Conservation (phyloP, 805 yeast genomes). For the Dipodascus geniculatus region DNA sequence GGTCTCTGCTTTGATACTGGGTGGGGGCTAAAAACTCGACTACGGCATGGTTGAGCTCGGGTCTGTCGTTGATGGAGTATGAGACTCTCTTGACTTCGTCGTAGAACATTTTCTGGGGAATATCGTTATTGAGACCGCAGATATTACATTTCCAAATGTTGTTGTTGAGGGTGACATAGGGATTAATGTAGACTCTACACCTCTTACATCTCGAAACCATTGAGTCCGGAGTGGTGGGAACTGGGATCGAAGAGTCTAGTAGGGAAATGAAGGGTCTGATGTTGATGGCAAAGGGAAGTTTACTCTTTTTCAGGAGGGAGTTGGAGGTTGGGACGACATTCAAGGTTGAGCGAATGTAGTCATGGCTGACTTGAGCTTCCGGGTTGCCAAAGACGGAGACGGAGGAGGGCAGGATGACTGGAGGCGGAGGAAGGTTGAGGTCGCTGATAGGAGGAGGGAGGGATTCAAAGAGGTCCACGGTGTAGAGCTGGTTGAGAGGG, state of each 20-base stretch:
- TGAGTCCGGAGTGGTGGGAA: constrained; percentile 72
- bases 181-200: constrained; percentile 91
- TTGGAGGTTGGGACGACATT: constrained; percentile 74
- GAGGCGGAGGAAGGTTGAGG: constrained; percentile 88
- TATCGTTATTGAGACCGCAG: constrained; percentile 80
- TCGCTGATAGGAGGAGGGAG: constrained; percentile 86
- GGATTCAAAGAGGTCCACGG: constrained; percentile 73
- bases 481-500: constrained; percentile 66
- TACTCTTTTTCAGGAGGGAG: constrained; percentile 71
- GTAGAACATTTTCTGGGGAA: constrained; percentile 72
- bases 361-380: constrained; percentile 52
- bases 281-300: constrained; percentile 82
- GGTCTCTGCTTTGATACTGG: constrained; percentile 87
- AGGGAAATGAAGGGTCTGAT: constrained; percentile 83
- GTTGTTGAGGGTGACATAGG: constrained; percentile 68
- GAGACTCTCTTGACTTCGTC: constrained; percentile 45
- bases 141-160: constrained; percentile 92
- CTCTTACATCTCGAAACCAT: constrained; percentile 87
- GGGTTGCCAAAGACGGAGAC: constrained; percentile 49
- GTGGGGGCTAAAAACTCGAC: constrained; percentile 91
- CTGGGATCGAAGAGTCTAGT: constrained; percentile 53
- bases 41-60: constrained; percentile 74
- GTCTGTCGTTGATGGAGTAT: constrained; percentile 58
- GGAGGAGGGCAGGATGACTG: constrained; percentile 54
- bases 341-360: constrained; percentile 74